phyloP scores from a whole-genome alignment of 1,284 basidiomycete genomes.

The Heterobasidion occidentale region DNA sequence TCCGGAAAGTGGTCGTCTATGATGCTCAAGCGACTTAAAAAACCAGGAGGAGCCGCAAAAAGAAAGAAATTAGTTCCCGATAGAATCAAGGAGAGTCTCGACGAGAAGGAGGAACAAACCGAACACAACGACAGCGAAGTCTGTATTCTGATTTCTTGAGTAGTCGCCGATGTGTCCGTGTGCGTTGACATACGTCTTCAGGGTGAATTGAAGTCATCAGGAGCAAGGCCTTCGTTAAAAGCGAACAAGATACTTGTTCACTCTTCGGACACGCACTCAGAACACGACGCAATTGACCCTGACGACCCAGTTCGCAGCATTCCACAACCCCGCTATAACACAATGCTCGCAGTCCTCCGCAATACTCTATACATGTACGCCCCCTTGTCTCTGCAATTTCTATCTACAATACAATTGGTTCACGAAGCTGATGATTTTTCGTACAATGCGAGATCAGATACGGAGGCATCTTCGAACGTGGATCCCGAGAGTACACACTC shows the following conservation, averaged over 20 bases:
- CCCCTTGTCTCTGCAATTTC: not conserved
- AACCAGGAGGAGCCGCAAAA: constrained; percentile 5
- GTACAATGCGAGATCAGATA: constrained; percentile 41
- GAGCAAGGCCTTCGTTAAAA: too few species aligned
- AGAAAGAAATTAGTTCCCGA: constrained; percentile 2
- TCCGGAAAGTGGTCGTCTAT: constrained; percentile 80
- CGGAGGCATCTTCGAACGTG: constrained; percentile 81
- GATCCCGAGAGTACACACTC: constrained; percentile 72
- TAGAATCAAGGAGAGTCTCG: not conserved
- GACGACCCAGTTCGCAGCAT: constrained; percentile 68
- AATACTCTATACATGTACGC: constrained; percentile 83
- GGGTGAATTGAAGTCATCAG: too few species aligned
- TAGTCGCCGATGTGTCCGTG: too few species aligned
- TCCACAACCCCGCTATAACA: constrained; percentile 83
- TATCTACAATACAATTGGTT: not conserved
- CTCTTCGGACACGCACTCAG: not conserved
- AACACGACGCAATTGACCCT: constrained; percentile 35
- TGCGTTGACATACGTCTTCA: too few species aligned
- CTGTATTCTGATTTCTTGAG: not conserved
- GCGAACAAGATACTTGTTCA: too few species aligned
- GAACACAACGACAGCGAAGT: not conserved
- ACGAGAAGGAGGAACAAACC: constrained; percentile 3
- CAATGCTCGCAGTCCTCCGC: constrained; percentile 82
- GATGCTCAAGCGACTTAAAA: constrained; percentile 62
- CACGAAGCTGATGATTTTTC: not conserved